Percentiles rank a stretch among this genome's conserved stretches.
Conservation (phyloP, 2,329 filamentous ascomycete genomes). For the Mycosphaerelloides madeirae region DNA sequence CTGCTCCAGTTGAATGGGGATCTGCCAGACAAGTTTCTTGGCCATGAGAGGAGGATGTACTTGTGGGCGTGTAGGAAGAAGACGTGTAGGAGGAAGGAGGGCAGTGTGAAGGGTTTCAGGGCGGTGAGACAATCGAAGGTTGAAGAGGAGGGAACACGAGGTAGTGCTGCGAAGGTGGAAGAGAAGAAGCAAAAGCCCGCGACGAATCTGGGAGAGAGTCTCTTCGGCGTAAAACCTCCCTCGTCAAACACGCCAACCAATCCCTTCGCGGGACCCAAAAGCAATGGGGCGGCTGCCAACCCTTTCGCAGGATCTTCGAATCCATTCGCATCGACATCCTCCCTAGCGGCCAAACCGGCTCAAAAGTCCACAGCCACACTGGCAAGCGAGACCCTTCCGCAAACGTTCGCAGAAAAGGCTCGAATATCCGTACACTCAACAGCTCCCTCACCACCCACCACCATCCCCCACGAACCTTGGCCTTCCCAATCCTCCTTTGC, state of each 20-base stretch:
- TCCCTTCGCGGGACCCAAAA: conserved; percentile 52
- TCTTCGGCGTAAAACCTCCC: conserved; percentile 61
- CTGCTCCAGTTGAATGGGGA: conserved; percentile 89
- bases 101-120: conserved; percentile 72
- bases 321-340: conserved; percentile 51
- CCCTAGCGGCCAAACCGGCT: conserved; percentile 42
- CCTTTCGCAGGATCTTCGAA: conserved; percentile 55
- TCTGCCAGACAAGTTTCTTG: conserved; percentile 77
- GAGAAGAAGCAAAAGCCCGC: conserved; percentile 29
- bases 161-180: conserved; percentile 24
- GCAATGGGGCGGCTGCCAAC: conserved; percentile 43
- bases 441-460: conserved; percentile 26
- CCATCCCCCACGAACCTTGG: conserved; percentile 61
- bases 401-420: conserved; percentile 32
- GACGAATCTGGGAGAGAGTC: conserved; percentile 56
- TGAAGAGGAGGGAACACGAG: conserved; percentile 1
- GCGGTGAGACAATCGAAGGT: conserved; percentile 52
- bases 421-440: conserved; percentile 26
- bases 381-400: conserved; percentile 19
- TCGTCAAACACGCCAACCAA: conserved; percentile 42
- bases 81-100: conserved; percentile 73
- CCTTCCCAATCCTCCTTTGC: conserved; percentile 63
- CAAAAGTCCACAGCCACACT: conserved; percentile 32
- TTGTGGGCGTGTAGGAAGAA: conserved; percentile 76
- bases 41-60: conserved; percentile 83